Conservation (phyloP, 768 basidiomycete species). For the Leucogyrophana mollusca region DNA sequence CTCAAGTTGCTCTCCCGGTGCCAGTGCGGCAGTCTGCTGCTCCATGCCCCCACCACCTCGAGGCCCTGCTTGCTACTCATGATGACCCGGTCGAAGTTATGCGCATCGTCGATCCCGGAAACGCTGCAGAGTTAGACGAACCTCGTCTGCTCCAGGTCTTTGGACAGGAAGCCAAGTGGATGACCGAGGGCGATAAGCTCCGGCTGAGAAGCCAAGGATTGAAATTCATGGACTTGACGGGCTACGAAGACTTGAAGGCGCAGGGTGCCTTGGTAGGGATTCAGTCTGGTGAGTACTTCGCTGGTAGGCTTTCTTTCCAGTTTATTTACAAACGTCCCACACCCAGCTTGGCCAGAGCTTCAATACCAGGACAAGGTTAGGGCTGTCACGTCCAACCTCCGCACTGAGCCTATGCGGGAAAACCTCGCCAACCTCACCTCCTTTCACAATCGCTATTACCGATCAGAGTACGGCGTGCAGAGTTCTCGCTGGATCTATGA, state of each 20-base stretch:
- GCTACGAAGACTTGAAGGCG: slow-evolving; percentile 2
- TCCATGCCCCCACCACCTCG: background rate
- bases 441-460: slow-evolving; percentile 46
- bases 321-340: too few relatives aligned
- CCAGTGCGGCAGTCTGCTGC: too few relatives aligned
- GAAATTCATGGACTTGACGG: slow-evolving; percentile 12
- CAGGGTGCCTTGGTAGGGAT: background rate
- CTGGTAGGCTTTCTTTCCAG: too few relatives aligned
- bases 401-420: slow-evolving; percentile 36
- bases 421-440: slow-evolving; percentile 35
- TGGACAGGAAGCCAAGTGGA: slow-evolving; percentile 12
- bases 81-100: slow-evolving; percentile 16
- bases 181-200: slow-evolving; percentile 18
- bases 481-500: slow-evolving; percentile 39
- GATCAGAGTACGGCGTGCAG: slow-evolving; percentile 33
- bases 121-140: slow-evolving; percentile 14
- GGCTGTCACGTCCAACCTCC: slow-evolving; percentile 32
- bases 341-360: slow-evolving; percentile 15
- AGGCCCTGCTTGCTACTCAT: slow-evolving; percentile 9
- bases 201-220: slow-evolving; percentile 10
- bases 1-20: too few relatives aligned
- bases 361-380: slow-evolving; percentile 12
- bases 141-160: slow-evolving; percentile 15
- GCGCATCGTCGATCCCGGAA: slow-evolving; percentile 10
- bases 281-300: slow-evolving; percentile 1